Conservation (phyloP, 352 stramenopile species). For the Phytopythium ostracodes region DNA sequence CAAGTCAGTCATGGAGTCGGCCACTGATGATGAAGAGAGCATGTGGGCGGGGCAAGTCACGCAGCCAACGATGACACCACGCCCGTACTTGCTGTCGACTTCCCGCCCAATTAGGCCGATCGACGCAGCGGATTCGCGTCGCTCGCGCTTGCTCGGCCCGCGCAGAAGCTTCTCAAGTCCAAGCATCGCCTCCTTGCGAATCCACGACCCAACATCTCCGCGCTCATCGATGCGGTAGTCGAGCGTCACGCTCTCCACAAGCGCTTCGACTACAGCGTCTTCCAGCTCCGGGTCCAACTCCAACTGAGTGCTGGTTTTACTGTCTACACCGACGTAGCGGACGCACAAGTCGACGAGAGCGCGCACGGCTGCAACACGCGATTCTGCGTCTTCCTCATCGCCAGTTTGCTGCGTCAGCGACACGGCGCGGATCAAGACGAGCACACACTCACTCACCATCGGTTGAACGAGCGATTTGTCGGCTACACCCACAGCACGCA, state of each 20-base stretch:
- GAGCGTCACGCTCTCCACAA: conserved; percentile 83
- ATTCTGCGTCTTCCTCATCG: conserved; percentile 93
- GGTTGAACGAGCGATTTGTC: conserved; percentile 33
- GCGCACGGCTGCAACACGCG: conserved; percentile 91
- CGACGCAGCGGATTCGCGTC: conserved; percentile 24
- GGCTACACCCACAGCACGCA: conserved; percentile 38
- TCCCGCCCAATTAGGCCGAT: conserved; percentile 27
- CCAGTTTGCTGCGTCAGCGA: conserved; percentile 37
- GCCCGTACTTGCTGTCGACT: conserved; percentile 36
- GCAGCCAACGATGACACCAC: conserved; percentile 34
- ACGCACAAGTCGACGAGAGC: conserved; percentile 88
- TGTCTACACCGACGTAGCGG: conserved; percentile 16
- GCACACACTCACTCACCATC: conserved; percentile 20
- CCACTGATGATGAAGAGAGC: not conserved
- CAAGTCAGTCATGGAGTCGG: conserved; percentile 11
- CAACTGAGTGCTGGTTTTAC: conserved; percentile 29
- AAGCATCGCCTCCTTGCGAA: conserved; percentile 93
- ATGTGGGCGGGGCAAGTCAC: conserved; percentile 16
- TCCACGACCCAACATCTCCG: conserved; percentile 98
- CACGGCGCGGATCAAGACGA: conserved; percentile 38
- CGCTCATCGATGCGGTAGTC: conserved; percentile 97
- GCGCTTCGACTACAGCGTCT: conserved; percentile 67
- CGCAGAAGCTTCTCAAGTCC: conserved; percentile 84
- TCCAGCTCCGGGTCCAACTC: conserved; percentile 32
- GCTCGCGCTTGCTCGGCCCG: conserved; percentile 21